Evolutionary conservation across 164 flowering plant species (phyloP).

Genomic region (Berberis vulgaris): DNA sequence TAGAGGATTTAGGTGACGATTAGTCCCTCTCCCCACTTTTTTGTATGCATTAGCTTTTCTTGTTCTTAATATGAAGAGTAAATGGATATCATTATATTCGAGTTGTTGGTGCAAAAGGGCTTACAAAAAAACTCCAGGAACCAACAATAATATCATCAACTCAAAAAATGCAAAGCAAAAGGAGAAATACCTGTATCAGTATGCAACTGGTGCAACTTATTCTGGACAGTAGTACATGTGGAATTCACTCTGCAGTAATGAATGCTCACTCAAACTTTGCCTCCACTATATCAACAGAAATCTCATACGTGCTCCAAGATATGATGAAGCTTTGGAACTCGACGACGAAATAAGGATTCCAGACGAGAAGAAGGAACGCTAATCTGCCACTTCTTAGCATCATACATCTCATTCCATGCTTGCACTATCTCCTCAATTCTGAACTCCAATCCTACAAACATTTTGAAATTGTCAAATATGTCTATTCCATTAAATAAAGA

Average conservation of each 20-base stretch:
- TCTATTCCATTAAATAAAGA: neutral
- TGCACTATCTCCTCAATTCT: slow-evolving; percentile 60
- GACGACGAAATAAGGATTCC: slow-evolving; percentile 66
- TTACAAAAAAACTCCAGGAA: neutral
- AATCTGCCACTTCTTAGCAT: slow-evolving; percentile 63
- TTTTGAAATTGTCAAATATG: neutral
- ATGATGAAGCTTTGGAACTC: slow-evolving; percentile 48
- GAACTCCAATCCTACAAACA: slow-evolving; percentile 55
- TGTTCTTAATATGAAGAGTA: too few species aligned
- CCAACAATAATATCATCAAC: neutral
- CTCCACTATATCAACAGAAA: slow-evolving; percentile 8
- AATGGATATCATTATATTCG: too few species aligned
- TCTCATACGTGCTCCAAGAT: slow-evolving; percentile 49
- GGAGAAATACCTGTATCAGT: slow-evolving; percentile 5
- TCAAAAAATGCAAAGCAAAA: too few species aligned
- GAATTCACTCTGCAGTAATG: slow-evolving; percentile 5
- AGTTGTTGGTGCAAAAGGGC: too few species aligned
- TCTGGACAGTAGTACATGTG: slow-evolving; percentile 5
- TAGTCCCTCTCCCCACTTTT: too few species aligned
- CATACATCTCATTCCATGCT: slow-evolving; percentile 41
- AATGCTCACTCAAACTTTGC: neutral
- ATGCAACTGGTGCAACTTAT: slow-evolving; percentile 5
- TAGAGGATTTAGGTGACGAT: too few species aligned
- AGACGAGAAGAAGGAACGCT: slow-evolving; percentile 62
- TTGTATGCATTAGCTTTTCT: too few species aligned